Evolutionary conservation across 805 yeast species (phyloP).

Genomic region (Priceomyces carsonii): DNA sequence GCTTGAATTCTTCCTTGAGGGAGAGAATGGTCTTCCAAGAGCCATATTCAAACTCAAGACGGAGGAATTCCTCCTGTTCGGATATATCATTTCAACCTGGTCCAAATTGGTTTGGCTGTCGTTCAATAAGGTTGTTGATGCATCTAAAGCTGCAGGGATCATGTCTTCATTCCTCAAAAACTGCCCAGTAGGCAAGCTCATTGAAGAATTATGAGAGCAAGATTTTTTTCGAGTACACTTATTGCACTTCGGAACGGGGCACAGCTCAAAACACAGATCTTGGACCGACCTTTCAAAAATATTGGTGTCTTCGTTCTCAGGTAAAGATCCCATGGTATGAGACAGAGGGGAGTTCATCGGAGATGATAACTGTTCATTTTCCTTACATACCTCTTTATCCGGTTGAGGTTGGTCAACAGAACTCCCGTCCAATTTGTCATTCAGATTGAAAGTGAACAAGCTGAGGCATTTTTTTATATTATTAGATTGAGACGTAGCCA

Average conservation of each 20-base stretch:
- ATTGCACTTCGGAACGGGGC: slow-evolving; percentile 12
- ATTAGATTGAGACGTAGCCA: slow-evolving; percentile 1
- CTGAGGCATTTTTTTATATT: slow-evolving; percentile 5
- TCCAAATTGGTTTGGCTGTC: slow-evolving; percentile 64
- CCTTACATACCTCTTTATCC: not conserved
- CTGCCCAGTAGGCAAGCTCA: slow-evolving; percentile 25
- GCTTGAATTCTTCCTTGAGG: slow-evolving; percentile 40
- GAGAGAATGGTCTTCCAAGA: slow-evolving; percentile 42
- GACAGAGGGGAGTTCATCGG: slow-evolving; percentile 14
- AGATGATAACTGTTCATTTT: slow-evolving; percentile 13
- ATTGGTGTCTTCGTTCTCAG: slow-evolving; percentile 15
- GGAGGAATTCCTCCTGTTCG: slow-evolving; percentile 55
- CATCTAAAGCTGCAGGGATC: slow-evolving; percentile 80
- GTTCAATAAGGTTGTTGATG: slow-evolving; percentile 66
- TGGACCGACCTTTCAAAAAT: slow-evolving; percentile 47
- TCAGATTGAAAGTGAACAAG: slow-evolving; percentile 5
- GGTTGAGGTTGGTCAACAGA: not conserved
- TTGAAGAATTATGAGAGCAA: slow-evolving; percentile 21
- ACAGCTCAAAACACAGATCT: slow-evolving; percentile 17
- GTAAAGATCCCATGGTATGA: slow-evolving; percentile 5
- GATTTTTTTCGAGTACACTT: slow-evolving; percentile 18
- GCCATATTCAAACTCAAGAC: slow-evolving; percentile 51
- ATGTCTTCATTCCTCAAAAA: slow-evolving; percentile 54
- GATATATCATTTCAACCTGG: slow-evolving; percentile 68
- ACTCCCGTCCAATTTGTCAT: not conserved